Conservation (phyloP, 140 eudicot species). For the Cichorium intybus region DNA sequence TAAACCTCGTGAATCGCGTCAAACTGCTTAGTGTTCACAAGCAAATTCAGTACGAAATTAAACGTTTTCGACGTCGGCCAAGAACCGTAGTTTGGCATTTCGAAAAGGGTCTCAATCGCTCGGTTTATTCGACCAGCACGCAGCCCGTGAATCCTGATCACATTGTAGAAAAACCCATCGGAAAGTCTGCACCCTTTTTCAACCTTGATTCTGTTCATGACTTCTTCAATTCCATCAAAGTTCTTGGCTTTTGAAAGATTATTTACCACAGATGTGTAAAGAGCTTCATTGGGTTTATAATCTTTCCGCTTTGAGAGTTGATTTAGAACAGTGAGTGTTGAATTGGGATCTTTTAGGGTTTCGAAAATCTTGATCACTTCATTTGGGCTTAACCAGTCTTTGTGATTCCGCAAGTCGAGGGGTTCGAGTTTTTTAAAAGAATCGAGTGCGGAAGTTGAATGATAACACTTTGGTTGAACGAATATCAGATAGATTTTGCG, state of each 20-base stretch:
- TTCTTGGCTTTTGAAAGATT: constrained; percentile 50
- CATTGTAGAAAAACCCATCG: constrained; percentile 64
- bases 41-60: constrained; percentile 72
- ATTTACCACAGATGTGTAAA: constrained; percentile 51
- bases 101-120: constrained; percentile 66
- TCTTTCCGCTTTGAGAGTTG: constrained; percentile 74
- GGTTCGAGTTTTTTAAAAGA: constrained; percentile 22
- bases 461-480: constrained; percentile 13
- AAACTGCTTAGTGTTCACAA: constrained; percentile 59
- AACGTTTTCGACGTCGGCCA: constrained; percentile 73
- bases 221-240: constrained; percentile 61
- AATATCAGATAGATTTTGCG: constrained; percentile 1
- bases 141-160: constrained; percentile 72
- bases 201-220: constrained; percentile 49
- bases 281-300: constrained; percentile 70
- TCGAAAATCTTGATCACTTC: constrained; percentile 66
- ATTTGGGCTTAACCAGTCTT: constrained; percentile 84
- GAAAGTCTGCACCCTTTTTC: constrained; percentile 62
- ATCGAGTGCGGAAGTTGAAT: constrained; percentile 22
- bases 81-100: constrained; percentile 65
- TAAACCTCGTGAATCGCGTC: constrained; percentile 66
- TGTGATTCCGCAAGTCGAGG: constrained; percentile 44
- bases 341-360: constrained; percentile 58
- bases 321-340: constrained; percentile 42
- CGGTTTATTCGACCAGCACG: constrained; percentile 58